These are phyloP conservation scores for Zoysia matrella DNA, from an alignment of 202 grass and related monocot genomes.

Conservation along the genomic window DNA sequence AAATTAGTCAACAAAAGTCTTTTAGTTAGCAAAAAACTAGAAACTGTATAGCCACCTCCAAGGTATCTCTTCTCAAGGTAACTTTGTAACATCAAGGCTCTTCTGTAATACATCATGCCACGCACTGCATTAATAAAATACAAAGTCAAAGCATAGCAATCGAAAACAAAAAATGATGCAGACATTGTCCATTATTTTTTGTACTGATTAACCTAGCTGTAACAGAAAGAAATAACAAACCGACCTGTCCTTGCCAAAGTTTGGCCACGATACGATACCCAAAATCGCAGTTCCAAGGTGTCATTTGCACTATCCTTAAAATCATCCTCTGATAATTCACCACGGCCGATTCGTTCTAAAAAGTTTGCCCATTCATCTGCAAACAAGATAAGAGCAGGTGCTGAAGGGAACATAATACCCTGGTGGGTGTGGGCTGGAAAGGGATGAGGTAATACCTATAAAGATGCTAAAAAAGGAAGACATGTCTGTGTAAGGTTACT, in stretches of 20 bases:
- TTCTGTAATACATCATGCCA: conserved; percentile 99
- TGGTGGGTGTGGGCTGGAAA: neutral
- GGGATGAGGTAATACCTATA: neutral
- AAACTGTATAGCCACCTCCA: conserved; percentile 61
- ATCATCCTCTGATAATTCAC: conserved; percentile 74
- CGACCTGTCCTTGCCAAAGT: conserved; percentile 96
- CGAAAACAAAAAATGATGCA: conserved; percentile 33
- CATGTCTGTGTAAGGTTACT: neutral
- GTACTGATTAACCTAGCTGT: conserved; percentile 3
- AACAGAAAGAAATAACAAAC: conserved; percentile 27
- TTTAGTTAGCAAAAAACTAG: conserved; percentile 32
- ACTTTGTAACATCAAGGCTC: conserved; percentile 96
- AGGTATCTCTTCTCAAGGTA: conserved; percentile 86
- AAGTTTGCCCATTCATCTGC: conserved; percentile 98
- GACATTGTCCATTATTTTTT: conserved; percentile 15
- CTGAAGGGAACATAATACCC: conserved; percentile 23
- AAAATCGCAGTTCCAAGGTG: conserved; percentile 89
- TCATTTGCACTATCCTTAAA: conserved; percentile 70
- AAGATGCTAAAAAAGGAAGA: neutral
- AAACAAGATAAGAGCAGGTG: conserved; percentile 25
- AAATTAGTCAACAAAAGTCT: conserved; percentile 3
- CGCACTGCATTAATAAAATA: conserved; percentile 69
- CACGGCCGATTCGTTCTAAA: conserved; percentile 82
- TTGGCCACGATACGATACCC: conserved; percentile 96
- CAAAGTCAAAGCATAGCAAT: conserved; percentile 24